A percentile compares a stretch with the other conserved stretches of the same genome.
Conservation (phyloP, 345 rosid species). For the Pugionium dolabratum region DNA sequence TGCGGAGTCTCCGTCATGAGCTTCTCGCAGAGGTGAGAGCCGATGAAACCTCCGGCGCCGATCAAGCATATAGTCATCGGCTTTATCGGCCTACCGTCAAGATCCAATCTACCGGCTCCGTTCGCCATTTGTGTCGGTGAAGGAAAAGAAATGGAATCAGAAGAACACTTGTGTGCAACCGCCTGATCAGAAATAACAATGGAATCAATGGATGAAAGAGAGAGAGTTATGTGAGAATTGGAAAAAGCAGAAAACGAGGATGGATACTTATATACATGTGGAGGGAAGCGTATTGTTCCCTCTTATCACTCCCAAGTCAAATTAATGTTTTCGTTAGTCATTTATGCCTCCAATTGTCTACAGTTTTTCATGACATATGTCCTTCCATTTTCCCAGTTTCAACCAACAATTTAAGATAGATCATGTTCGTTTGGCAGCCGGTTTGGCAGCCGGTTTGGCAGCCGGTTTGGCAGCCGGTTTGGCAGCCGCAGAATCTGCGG, state of each 20-base stretch:
- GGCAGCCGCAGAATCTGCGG: too few relatives aligned
- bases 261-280: conserved; percentile 33
- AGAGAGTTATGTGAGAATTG: conserved; percentile 7
- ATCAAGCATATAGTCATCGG: conserved; percentile 92
- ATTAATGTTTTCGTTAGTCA: too few relatives aligned
- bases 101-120: conserved; percentile 61
- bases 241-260: not conserved
- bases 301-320: too few relatives aligned
- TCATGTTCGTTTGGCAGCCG: too few relatives aligned
- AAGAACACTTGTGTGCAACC: not conserved
- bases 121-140: conserved; percentile 45
- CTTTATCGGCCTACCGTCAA: conserved; percentile 82
- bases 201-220: conserved; percentile 21
- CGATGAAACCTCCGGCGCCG: conserved; percentile 98
- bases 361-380: too few relatives aligned
- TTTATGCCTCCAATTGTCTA: too few relatives aligned
- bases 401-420: too few relatives aligned
- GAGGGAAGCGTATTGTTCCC: too few relatives aligned
- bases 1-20: conserved; percentile 77
- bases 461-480: too few relatives aligned
- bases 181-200: conserved; percentile 22
- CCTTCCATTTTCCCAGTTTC: too few relatives aligned
- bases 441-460: too few relatives aligned
- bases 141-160: not conserved
- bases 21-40: conserved; percentile 97